Base-by-base conservation (phyloP, 495 filamentous ascomycete species). In the Talaromyces wortmannii region DNA sequence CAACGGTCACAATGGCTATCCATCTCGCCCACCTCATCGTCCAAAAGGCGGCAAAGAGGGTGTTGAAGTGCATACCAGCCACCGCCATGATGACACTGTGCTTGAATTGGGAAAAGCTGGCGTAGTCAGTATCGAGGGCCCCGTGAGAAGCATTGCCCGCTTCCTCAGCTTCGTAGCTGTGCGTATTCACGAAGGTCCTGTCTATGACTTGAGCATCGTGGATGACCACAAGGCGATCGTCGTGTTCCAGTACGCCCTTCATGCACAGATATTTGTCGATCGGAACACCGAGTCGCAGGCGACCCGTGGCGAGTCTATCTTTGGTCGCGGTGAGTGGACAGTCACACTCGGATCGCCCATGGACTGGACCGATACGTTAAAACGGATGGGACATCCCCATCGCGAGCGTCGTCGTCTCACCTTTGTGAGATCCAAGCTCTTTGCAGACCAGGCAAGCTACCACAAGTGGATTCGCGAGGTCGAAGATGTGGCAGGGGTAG, bases 371-470 rank as follows among this genome's bases (percentile, higher is more conserved):
- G 66, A 66, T 11, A 63, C 67, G 29, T 60, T 61, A 51, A 59
- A 59, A 30, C 61, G 63, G 29, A 71, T 71, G 68, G 64, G 63
- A 23, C 63, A 67, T 57, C 68, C 68, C 5, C 57, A 59, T 43
- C 60, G 65, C n/a, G 68, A 71, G 48, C 66, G 68, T 13, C 68
- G 68, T 13, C 68, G 68, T 50, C 59, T 71, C 13, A 68, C 68
- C 13, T 71, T 69, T 60, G 68, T 65, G 5, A 57, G 65, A 33
- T 66, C 63, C 59, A 56, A 60, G 45, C 55, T 71, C 12, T 71
- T 71, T 58, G 57, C 66, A 4, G 63, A 63, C 31, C 56, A 56
- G 45, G 55, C 65, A 59, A 57, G 60, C 7, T 60, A 56, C 6
- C 58, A 62, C 11, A 67, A 61, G 43, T 71, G 67, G 64, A 60